phyloP scores from a whole-genome alignment of 352 stramenopile genomes.

The Pythium dissotocum region DNA sequence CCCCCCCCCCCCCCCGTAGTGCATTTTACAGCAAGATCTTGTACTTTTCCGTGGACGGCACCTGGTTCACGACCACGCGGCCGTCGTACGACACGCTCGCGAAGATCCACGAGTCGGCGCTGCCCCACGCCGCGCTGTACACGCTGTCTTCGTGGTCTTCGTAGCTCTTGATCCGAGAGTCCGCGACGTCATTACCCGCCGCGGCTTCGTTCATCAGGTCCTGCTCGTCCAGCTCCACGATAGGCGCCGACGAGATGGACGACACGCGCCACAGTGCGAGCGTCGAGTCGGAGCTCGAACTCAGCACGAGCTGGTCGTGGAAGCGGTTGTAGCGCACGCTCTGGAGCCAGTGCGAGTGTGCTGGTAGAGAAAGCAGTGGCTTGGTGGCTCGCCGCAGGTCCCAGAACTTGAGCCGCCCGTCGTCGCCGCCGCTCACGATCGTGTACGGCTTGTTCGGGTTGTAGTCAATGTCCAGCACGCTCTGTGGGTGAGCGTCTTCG shows the following conservation, averaged over 20 bases:
- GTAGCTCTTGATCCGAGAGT: slow-evolving; percentile 83
- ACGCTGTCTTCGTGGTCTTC: slow-evolving; percentile 96
- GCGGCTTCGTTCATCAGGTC: slow-evolving; percentile 68
- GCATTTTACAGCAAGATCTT: slow-evolving; percentile 98
- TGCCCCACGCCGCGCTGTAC: slow-evolving; percentile 92
- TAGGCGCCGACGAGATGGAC: slow-evolving; percentile 95
- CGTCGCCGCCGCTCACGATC: slow-evolving; percentile 91
- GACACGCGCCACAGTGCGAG: slow-evolving; percentile 96
- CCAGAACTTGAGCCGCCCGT: slow-evolving; percentile 98
- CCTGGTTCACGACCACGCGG: slow-evolving; percentile 93
- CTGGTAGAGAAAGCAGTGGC: slow-evolving; percentile 83
- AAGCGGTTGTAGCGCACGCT: slow-evolving; percentile 96
- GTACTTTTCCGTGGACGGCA: slow-evolving; percentile 99
- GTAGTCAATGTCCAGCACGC: slow-evolving; percentile 92
- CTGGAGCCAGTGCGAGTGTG: slow-evolving; percentile 94
- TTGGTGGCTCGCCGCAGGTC: slow-evolving; percentile 87
- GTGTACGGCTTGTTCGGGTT: slow-evolving; percentile 97
- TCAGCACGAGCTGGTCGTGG: slow-evolving; percentile 97
- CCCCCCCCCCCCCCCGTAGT: background rate
- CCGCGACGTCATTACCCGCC: slow-evolving; percentile 53
- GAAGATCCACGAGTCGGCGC: slow-evolving; percentile 96
- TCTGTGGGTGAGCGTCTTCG: slow-evolving; percentile 60
- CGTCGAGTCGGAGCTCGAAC: slow-evolving; percentile 90
- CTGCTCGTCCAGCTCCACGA: slow-evolving; percentile 92
- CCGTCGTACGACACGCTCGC: slow-evolving; percentile 95